A percentile compares a stretch with the other conserved stretches of the same genome.
Evolutionary conservation across 2,329 filamentous ascomycete species (phyloP).

Genomic region (Ceratocystis destructans): DNA sequence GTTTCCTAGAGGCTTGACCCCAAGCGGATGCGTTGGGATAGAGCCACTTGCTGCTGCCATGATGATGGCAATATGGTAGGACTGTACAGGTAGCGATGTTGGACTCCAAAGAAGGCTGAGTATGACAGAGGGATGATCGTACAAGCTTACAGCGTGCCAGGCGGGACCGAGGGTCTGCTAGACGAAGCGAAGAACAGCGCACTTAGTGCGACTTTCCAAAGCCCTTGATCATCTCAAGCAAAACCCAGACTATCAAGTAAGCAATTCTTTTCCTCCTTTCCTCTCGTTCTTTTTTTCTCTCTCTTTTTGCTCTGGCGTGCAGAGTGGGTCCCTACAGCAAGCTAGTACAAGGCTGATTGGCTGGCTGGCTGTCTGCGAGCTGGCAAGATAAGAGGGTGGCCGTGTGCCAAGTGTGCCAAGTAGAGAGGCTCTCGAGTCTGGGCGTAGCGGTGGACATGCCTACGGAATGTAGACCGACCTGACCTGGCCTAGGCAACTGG

Average conservation of each 20-base stretch:
- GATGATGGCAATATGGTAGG: neutral
- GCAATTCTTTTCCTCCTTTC: too few relatives aligned
- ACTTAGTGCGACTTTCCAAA: neutral
- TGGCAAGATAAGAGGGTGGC: neutral
- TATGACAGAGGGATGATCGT: neutral
- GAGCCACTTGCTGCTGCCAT: slow-evolving; percentile 26
- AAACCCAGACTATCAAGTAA: neutral
- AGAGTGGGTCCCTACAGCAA: neutral
- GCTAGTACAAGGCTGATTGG: neutral
- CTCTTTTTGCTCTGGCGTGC: neutral
- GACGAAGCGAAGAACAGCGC: neutral
- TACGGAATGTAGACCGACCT: too few relatives aligned
- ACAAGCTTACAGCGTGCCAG: neutral
- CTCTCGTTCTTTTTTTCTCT: neutral
- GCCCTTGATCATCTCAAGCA: neutral
- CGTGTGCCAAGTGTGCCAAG: neutral
- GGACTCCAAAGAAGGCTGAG: neutral
- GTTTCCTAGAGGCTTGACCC: slow-evolving; percentile 79
- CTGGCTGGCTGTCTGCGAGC: neutral
- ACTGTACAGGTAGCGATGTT: neutral
- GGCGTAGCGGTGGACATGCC: neutral
- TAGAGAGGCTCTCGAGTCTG: neutral
- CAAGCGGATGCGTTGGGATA: slow-evolving; percentile 66
- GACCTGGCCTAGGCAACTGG: too few relatives aligned
- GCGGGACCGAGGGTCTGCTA: neutral